Evolutionary conservation across 176 grass and related monocot species (phyloP).

Genomic region (maize (Zea mays)): Zm-B73-REFERENCE-NAM-5.0 NC_050103.1:168218001-168218500

Average conservation of each 20-base stretch:
- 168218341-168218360: conserved; percentile 9
- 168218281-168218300: conserved; percentile 16
- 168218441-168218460: neutral
- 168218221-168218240: conserved; percentile 47
- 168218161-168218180: conserved; percentile 17
- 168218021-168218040: conserved; percentile 58
- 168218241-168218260: conserved; percentile 67
- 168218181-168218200: conserved; percentile 29
- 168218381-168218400: neutral
- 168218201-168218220: conserved; percentile 4
- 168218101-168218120: conserved; percentile 85
- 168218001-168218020: conserved; percentile 56
- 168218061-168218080: conserved; percentile 66
- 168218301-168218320: conserved; percentile 13
- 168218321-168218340: conserved; percentile 9
- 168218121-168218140: conserved; percentile 36
- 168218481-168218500: neutral
- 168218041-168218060: conserved; percentile 73
- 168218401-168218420: neutral
- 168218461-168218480: neutral
- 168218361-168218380: neutral
- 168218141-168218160: conserved; percentile 28
- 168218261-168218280: conserved; percentile 65
- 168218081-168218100: conserved; percentile 59
- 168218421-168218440: conserved; percentile 12